These are phyloP conservation scores for sunflower (Helianthus annuus) DNA, from an alignment of 129 eudicot genomes.

Conservation along the genomic window HanXRQr2.0-SUNRISE NC_035435.2:174442124-174442623, in stretches of 20 bases:
- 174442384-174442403: constrained; percentile 84
- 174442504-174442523: not conserved
- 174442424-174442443: constrained; percentile 97
- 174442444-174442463: constrained; percentile 89
- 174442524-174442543: constrained; percentile 11
- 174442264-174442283: not conserved
- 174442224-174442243: not conserved
- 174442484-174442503: not conserved
- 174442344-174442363: constrained; percentile 51
- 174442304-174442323: constrained; percentile 29
- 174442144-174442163: not conserved
- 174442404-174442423: constrained; percentile 99
- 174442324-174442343: constrained; percentile 45
- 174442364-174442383: constrained; percentile 75
- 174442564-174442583: too few species aligned
- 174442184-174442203: constrained; percentile 1
- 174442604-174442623: too few species aligned
- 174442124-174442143: not conserved
- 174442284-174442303: not conserved
- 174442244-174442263: not conserved
- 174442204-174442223: not conserved
- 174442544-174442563: not conserved
- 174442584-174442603: too few species aligned
- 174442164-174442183: not conserved
- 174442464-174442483: not conserved